Evolutionary conservation across 2,329 filamentous ascomycete genomes (phyloP).

Genomic region (Trichophyton rubrum): DNA sequence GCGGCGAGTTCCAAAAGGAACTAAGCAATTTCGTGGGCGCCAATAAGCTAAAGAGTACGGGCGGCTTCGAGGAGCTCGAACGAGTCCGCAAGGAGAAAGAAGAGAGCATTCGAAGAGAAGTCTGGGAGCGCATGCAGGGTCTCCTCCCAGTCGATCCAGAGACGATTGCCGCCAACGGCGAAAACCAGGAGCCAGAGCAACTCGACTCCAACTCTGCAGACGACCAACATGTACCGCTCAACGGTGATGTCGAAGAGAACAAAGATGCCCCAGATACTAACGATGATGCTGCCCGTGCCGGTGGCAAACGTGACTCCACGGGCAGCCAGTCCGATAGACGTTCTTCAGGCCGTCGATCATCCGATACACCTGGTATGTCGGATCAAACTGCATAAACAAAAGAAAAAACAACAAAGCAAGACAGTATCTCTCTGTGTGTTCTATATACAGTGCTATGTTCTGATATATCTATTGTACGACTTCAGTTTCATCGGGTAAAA

Average conservation of each 20-base stretch:
- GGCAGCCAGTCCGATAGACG: neutral
- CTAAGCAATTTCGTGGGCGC: constrained; percentile 75
- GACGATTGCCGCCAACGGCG: neutral
- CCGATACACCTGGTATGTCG: constrained; percentile 14
- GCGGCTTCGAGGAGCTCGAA: constrained; percentile 88
- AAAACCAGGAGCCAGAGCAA: neutral
- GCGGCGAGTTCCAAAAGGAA: constrained; percentile 73
- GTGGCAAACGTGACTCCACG: neutral
- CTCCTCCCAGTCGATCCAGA: constrained; percentile 31
- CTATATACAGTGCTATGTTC: constrained; percentile 1
- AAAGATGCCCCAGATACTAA: neutral
- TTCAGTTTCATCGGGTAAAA: constrained; percentile 13
- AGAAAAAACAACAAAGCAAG: neutral
- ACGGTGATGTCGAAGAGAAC: neutral
- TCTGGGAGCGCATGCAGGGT: constrained; percentile 43
- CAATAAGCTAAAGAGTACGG: constrained; percentile 88
- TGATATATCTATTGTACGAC: neutral
- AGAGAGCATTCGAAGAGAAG: constrained; percentile 70
- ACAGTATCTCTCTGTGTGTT: neutral
- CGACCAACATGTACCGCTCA: neutral
- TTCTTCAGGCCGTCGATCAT: neutral
- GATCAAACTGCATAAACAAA: constrained; percentile 3
- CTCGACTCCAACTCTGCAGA: neutral
- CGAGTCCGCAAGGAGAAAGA: constrained; percentile 72
- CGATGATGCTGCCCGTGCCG: neutral